These are phyloP conservation scores for Thuidium tamariscinum DNA, from an alignment of 225 moss, liverwort and hornwort genomes.

Conservation along the genomic window DNA sequence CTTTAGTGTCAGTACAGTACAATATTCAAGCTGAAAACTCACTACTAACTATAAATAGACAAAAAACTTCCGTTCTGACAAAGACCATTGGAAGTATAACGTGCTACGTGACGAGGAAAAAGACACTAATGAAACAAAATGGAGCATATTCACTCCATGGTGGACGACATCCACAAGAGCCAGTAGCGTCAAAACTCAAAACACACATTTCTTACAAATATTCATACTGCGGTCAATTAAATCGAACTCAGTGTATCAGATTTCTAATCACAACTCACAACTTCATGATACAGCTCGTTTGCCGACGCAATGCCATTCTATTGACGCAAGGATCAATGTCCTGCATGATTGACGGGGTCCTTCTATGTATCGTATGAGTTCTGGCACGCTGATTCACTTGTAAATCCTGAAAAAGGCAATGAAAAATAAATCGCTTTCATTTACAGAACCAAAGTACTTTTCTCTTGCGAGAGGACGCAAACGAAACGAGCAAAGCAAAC, in stretches of 20 bases:
- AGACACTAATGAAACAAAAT: not conserved
- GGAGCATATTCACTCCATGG: not conserved
- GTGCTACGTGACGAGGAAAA: not conserved
- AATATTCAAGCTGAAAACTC: not conserved
- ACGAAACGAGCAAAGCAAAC: not conserved
- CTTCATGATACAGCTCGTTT: not conserved
- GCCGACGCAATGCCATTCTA: not conserved
- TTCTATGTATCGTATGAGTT: not conserved
- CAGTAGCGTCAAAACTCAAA: not conserved
- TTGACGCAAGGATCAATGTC: not conserved
- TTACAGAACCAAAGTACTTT: not conserved
- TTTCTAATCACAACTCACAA: slow-evolving; percentile 5
- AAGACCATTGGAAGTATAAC: not conserved
- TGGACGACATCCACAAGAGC: not conserved
- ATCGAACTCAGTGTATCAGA: not conserved
- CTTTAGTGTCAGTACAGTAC: not conserved
- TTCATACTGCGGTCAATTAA: not conserved
- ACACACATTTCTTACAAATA: not conserved
- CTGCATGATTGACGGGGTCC: not conserved
- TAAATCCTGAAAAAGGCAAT: slow-evolving; percentile 5
- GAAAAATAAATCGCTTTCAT: not conserved
- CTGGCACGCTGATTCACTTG: slow-evolving; percentile 8
- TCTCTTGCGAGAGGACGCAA: not conserved
- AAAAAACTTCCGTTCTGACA: not conserved
- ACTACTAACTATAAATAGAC: not conserved